Evolutionary conservation across 2,329 filamentous ascomycete genomes (phyloP).

Genomic region (Pestalotiopsis sp.): DNA sequence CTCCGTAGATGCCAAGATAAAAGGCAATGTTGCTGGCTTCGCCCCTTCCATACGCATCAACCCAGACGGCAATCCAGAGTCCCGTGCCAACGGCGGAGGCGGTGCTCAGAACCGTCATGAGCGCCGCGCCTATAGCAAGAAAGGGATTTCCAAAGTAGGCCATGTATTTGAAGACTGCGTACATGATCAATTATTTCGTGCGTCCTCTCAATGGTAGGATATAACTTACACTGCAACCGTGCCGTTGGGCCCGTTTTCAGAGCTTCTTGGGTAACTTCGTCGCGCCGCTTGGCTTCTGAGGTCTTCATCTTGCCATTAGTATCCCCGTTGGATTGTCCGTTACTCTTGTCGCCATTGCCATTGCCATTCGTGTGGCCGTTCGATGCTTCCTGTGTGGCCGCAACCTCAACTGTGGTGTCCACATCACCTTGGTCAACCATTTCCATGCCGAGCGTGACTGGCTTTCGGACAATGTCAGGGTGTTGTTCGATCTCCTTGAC

Average conservation of each 20-base stretch:
- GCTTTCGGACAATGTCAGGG: slow-evolving; percentile 43
- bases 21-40: slow-evolving; percentile 45
- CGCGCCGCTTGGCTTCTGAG: slow-evolving; percentile 34
- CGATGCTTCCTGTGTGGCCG: slow-evolving; percentile 19
- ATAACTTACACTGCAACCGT: slow-evolving; percentile 42
- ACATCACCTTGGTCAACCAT: slow-evolving; percentile 34
- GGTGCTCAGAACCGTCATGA: slow-evolving; percentile 40
- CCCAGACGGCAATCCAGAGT: slow-evolving; percentile 54
- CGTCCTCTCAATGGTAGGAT: background rate
- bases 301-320: slow-evolving; percentile 29
- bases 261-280: slow-evolving; percentile 48
- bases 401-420: slow-evolving; percentile 27
- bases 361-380: slow-evolving; percentile 17
- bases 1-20: slow-evolving; percentile 55
- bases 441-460: slow-evolving; percentile 43
- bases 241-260: slow-evolving; percentile 46
- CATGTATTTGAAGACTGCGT: slow-evolving; percentile 50
- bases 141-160: slow-evolving; percentile 47
- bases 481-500: slow-evolving; percentile 43
- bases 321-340: slow-evolving; percentile 20
- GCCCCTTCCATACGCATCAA: slow-evolving; percentile 48
- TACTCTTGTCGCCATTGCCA: slow-evolving; percentile 9
- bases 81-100: slow-evolving; percentile 41
- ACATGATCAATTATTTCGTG: slow-evolving; percentile 16
- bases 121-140: slow-evolving; percentile 40